Evolutionary conservation across 352 stramenopile genomes (phyloP), one percentile per base, ranked within the genome.

Genomic region (Pythium vanterpoolii): DNA sequence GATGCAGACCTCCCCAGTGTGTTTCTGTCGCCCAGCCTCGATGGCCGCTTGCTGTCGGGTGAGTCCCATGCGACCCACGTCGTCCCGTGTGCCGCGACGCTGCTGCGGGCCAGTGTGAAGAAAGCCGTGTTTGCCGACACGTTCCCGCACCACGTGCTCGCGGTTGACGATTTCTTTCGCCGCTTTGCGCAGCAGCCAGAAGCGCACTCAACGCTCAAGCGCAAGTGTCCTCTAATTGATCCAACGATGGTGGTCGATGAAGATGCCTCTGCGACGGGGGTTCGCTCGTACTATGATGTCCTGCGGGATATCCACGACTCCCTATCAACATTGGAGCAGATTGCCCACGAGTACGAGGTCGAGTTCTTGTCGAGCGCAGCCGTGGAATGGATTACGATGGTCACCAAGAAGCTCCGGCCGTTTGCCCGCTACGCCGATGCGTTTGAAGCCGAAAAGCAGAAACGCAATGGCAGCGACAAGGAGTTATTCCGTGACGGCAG

Each of bases 351-450:
- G 13, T 80, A 75, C 31, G 38, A 76, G 23, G 43, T 90, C 31
- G 69, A 82, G 33, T 77, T 70, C 44, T 39, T 90, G 8, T 62
- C 72, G 3, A 62, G 64, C 2, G 43, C 58, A 8, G 70, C 70
- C 23, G 56, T 77, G n/a, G 77, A 90, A 44, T 89, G 73, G 51
- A 68, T 93, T 26, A 53, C 39, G 16, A 58, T 84, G 27, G 61
- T 88, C 40, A 59, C 82, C 23, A 93, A 93, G 68, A 93, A 93
- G 55, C 58, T 93, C 50, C 81, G 83, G 13, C 76, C 79, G 24
- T 90, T 93, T 64, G 71, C 72, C 4, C 75, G 83, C 7, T 93
- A 91, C 57, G 74, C 77, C 0, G 83, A 93, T 52, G 81, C 83
- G 4, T 68, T 93, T 6, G 76, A 89, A 39, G 77, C 77, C 27